A percentile compares a stretch with the other conserved stretches of the same genome.
phyloP scores from a whole-genome alignment of 2,329 filamentous ascomycete genomes.

The Sporothrix brasiliensis region DNA sequence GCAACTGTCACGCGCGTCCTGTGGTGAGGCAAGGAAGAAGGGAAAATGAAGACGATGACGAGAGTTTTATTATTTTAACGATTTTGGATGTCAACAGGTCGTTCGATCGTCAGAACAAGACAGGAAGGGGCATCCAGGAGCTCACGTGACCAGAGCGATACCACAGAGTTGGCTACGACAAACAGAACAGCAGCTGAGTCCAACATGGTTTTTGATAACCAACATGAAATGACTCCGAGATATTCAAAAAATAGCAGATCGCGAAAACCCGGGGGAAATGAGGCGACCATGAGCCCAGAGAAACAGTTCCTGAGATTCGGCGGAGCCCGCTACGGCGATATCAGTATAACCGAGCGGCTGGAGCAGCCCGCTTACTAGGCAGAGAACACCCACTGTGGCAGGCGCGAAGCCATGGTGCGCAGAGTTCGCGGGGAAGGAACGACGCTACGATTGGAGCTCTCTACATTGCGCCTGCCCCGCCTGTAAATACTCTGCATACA shows the following conservation, averaged over 20 bases:
- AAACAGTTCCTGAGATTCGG: neutral
- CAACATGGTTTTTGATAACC: neutral
- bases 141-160: constrained; percentile 13
- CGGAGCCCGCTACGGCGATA: constrained; percentile 23
- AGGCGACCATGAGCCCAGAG: neutral
- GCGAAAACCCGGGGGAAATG: neutral
- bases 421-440: constrained; percentile 31
- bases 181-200: too few relatives aligned
- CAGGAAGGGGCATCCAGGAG: neutral
- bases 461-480: constrained; percentile 19
- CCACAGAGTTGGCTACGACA: neutral
- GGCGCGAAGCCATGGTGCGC: neutral
- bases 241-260: neutral
- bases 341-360: constrained; percentile 23
- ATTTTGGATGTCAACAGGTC: neutral
- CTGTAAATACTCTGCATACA: neutral
- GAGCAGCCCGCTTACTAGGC: neutral
- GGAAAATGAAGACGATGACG: neutral
- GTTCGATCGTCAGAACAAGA: neutral
- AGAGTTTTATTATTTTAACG: neutral
- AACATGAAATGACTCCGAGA: neutral
- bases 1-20: constrained; percentile 29
- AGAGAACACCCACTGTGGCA: constrained; percentile 1
- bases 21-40: neutral
- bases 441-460: neutral